These are phyloP conservation scores for Trifolium pratense DNA, from an alignment of 306 rosid species.

Conservation along the genomic window DNA sequence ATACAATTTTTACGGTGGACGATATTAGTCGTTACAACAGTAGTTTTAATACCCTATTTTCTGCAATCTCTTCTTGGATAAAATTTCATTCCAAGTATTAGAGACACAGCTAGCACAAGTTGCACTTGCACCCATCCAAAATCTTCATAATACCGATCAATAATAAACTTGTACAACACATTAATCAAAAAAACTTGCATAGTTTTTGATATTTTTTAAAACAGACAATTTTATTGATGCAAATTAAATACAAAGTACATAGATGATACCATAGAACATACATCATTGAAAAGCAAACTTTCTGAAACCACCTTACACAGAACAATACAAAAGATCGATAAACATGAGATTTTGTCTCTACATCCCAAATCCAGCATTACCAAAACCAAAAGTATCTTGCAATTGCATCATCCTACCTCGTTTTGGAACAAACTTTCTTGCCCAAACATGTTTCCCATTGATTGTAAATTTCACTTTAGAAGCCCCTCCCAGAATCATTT, in stretches of 20 bases:
- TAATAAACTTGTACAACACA: not conserved
- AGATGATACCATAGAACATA: too few relatives aligned
- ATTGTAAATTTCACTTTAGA: conserved; percentile 61
- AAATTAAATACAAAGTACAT: not conserved
- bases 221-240: not conserved
- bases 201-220: not conserved
- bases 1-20: too few relatives aligned
- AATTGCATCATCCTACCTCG: not conserved
- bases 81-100: too few relatives aligned
- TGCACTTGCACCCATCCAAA: too few relatives aligned
- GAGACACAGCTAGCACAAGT: too few relatives aligned
- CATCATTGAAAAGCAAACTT: not conserved
- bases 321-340: too few relatives aligned
- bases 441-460: conserved; percentile 83
- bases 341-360: too few relatives aligned
- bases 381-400: not conserved
- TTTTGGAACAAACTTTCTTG: conserved; percentile 58
- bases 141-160: not conserved
- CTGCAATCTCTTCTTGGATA: too few relatives aligned
- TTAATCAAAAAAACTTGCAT: not conserved
- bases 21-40: too few relatives aligned
- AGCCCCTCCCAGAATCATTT: conserved; percentile 54
- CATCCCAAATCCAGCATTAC: too few relatives aligned
- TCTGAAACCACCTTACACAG: not conserved
- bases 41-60: too few relatives aligned